Percentiles rank a stretch among this genome's conserved stretches.
phyloP scores from a whole-genome alignment of 2,329 filamentous ascomycete genomes.

The Ploettnerulaceae sp. region DNA sequence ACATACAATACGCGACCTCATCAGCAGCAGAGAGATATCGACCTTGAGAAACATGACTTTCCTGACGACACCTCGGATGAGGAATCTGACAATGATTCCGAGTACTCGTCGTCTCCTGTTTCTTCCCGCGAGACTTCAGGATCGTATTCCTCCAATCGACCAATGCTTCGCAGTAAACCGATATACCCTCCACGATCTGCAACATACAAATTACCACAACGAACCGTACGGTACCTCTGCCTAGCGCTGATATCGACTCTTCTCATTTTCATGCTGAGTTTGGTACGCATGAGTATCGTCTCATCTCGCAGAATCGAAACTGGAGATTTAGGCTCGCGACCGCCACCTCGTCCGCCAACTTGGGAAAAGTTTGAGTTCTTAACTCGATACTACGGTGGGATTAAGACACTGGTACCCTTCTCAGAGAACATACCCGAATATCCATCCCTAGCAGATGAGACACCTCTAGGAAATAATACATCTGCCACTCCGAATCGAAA shows the following conservation, averaged over 20 bases:
- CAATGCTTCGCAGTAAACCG: constrained; percentile 30
- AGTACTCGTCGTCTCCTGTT: constrained; percentile 25
- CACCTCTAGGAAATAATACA: constrained; percentile 40
- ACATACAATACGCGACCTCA: constrained; percentile 12
- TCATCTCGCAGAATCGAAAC: constrained; percentile 59
- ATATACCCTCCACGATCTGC: constrained; percentile 16
- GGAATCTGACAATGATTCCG: constrained; percentile 40
- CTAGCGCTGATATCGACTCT: constrained; percentile 64
- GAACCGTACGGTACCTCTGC: constrained; percentile 73
- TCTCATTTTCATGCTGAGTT: constrained; percentile 68
- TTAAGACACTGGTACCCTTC: constrained; percentile 64
- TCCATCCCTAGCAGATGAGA: constrained; percentile 60
- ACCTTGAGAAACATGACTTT: constrained; percentile 35
- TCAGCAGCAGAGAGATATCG: constrained; percentile 17
- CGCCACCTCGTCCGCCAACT: constrained; percentile 55
- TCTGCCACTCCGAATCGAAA: constrained; percentile 35
- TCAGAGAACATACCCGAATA: constrained; percentile 74
- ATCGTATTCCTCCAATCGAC: constrained; percentile 30
- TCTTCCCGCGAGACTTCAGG: constrained; percentile 32
- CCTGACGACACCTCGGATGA: constrained; percentile 45
- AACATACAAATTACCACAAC: constrained; percentile 52
- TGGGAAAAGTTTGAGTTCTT: constrained; percentile 88
- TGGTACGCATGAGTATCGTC: constrained; percentile 68
- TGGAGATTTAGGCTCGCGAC: constrained; percentile 53
- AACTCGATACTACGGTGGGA: constrained; percentile 83